Conservation (phyloP, 306 rosid species). For the Cajanus cajan region DNA sequence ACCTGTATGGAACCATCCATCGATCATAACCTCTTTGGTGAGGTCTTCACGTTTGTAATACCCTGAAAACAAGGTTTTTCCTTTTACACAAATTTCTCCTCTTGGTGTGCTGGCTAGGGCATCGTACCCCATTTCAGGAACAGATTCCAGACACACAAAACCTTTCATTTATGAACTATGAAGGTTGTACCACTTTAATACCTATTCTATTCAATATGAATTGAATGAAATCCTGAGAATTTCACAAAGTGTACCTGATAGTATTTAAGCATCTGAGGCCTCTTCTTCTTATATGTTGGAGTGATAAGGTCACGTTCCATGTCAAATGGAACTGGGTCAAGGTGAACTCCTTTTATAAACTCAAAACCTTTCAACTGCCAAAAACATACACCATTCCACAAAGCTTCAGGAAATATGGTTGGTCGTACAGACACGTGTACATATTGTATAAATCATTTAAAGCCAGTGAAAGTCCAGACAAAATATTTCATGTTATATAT, state of each 20-base stretch:
- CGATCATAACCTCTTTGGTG: constrained; percentile 75
- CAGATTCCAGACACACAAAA: constrained; percentile 75
- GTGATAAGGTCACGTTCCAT: constrained; percentile 93
- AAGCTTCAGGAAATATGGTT: constrained; percentile 33
- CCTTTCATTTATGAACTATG: background rate
- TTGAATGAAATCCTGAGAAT: constrained; percentile 19
- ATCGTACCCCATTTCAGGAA: constrained; percentile 96
- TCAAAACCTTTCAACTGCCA: constrained; percentile 94
- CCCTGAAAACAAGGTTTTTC: constrained; percentile 83
- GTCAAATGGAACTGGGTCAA: constrained; percentile 87
- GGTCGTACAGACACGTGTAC: background rate
- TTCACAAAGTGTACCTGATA: constrained; percentile 59
- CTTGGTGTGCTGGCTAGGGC: constrained; percentile 72
- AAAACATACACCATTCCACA: constrained; percentile 28
- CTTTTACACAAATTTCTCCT: constrained; percentile 86
- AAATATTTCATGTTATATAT: background rate
- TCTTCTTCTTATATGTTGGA: constrained; percentile 92
- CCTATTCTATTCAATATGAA: background rate
- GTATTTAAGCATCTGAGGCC: constrained; percentile 86
- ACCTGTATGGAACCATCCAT: constrained; percentile 99
- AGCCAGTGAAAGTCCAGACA: background rate
- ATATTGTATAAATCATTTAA: background rate
- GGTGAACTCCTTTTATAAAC: constrained; percentile 71
- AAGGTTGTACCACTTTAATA: background rate
- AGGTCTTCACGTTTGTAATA: constrained; percentile 93